phyloP scores from a whole-genome alignment of 371 early-diverging fungal species.

The Syncephalastrum monosporum region DNA sequence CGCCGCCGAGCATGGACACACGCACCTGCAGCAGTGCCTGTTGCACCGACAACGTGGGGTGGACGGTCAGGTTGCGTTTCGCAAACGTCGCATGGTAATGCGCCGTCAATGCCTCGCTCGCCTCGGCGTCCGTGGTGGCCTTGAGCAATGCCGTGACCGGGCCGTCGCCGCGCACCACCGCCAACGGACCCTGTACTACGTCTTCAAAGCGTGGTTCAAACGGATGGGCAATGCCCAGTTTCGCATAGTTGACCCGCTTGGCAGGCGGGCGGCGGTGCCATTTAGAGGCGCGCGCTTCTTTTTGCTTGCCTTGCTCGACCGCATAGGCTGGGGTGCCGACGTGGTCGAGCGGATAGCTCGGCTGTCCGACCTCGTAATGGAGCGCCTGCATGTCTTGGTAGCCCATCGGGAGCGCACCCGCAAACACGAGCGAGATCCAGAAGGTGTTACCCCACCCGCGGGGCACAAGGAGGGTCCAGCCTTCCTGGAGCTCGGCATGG shows the following conservation, averaged over 20 bases:
- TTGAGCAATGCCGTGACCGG: background rate
- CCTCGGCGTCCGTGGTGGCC: conserved; percentile 2
- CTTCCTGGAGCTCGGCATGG: conserved; percentile 41
- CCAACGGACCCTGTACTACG: background rate
- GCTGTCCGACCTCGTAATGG: conserved; percentile 55
- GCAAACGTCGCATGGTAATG: background rate
- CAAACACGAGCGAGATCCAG: conserved; percentile 89
- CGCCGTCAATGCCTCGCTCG: background rate
- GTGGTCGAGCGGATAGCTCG: conserved; percentile 61
- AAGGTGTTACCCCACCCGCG: conserved; percentile 81
- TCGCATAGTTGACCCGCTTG: conserved; percentile 71
- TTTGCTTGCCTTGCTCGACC: conserved; percentile 11
- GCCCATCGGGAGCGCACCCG: conserved; percentile 82
- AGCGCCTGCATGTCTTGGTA: conserved; percentile 54
- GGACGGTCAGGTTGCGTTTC: conserved; percentile 8
- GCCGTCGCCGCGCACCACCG: conserved; percentile 3
- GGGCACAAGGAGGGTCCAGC: conserved; percentile 86
- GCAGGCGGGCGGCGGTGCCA: conserved; percentile 67
- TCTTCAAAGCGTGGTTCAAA: conserved; percentile 59
- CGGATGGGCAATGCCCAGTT: conserved; percentile 59
- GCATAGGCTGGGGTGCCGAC: conserved; percentile 60
- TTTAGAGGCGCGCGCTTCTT: conserved; percentile 30
- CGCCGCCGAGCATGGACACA: conserved; percentile 44
- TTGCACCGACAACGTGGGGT: conserved; percentile 6
- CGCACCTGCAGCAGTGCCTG: conserved; percentile 48